Base-by-base conservation (phyloP, 2,329 filamentous ascomycete genomes). In the Fusarium burgessii region DNA sequence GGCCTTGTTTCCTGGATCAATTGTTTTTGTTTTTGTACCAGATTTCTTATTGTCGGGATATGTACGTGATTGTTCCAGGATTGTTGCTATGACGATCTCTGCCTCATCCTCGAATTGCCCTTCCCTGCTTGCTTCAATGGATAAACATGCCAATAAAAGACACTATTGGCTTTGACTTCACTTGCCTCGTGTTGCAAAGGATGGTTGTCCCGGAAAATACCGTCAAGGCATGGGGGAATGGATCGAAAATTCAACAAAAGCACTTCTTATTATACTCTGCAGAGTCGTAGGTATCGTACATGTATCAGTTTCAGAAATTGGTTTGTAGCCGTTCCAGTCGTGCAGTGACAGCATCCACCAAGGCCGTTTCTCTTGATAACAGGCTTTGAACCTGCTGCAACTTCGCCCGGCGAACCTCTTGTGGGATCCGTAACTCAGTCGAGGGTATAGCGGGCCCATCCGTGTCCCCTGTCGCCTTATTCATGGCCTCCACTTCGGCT, bases 281-380 rank as follows among this genome's bases (percentile, higher is more conserved):
- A 43, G 51, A 51, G 58, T 64, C 50, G 51, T 65, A 62, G 54
- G 38, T 58, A 71, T 60, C 60, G 62, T 61, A 66, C 75, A 81
- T 74, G 77, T 58, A 60, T 49, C 59, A 50, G 58, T 46, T 61
- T 75, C 58, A 77, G 35, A 64, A 51, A 49, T 66, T 65, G 52
- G 78, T 70, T 68, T 84, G 81, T 58, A 93, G 80, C 67, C 84
- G 86, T 78, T 91, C 88, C 68, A 93, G 80, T 61, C 91, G 84
- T 61, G 84, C 84, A 71, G 86, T 89, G 25, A 92, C 87, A 25
- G 89, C 91, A 72, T 93, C 90, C 10, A 93, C 88, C 74, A 93
- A 79, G 8, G 90, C 90, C 49, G 88, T 88, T 80, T 93, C 91
- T 32, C 91, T 83, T 62, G 91, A 89, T 70, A 93, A 80, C 65